Evolutionary conservation across 2,329 filamentous ascomycete genomes (phyloP).

Genomic region (Cladophialophora bantiana): DNA sequence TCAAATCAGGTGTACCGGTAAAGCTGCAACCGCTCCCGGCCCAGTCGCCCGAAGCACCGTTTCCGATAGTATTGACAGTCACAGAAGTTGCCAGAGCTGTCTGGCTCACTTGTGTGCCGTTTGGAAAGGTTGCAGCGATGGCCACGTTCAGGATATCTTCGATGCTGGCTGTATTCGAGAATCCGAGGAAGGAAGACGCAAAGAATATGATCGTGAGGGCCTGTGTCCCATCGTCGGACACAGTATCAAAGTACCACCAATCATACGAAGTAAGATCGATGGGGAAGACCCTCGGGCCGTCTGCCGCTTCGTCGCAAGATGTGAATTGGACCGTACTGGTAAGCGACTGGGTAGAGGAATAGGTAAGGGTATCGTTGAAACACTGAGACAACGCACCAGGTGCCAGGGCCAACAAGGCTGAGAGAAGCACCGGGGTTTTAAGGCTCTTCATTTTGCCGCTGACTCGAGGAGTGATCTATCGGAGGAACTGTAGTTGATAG

Average conservation of each 20-base stretch:
- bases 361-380: not conserved
- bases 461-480: not conserved
- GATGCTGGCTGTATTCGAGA: not conserved
- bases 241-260: slow-evolving; percentile 54
- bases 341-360: not conserved
- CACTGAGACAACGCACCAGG: slow-evolving; percentile 1
- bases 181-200: slow-evolving; percentile 5
- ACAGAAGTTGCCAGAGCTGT: not conserved
- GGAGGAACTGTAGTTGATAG: not conserved
- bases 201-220: slow-evolving; percentile 42
- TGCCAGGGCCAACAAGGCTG: slow-evolving; percentile 4
- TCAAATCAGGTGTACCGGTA: slow-evolving; percentile 32
- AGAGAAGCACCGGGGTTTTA: not conserved
- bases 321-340: slow-evolving; percentile 19
- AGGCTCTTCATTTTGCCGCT: slow-evolving; percentile 3
- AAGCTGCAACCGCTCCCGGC: slow-evolving; percentile 30
- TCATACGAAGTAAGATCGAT: slow-evolving; percentile 46
- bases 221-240: slow-evolving; percentile 42
- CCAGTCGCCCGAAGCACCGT: slow-evolving; percentile 31
- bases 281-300: slow-evolving; percentile 41
- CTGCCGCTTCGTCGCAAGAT: slow-evolving; percentile 32
- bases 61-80: slow-evolving; percentile 22
- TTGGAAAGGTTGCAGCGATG: not conserved
- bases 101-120: not conserved
- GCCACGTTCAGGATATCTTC: not conserved